These are phyloP conservation scores for Fusarium temperatum DNA, from an alignment of 2,329 filamentous ascomycete genomes.

Conservation along the genomic window DNA sequence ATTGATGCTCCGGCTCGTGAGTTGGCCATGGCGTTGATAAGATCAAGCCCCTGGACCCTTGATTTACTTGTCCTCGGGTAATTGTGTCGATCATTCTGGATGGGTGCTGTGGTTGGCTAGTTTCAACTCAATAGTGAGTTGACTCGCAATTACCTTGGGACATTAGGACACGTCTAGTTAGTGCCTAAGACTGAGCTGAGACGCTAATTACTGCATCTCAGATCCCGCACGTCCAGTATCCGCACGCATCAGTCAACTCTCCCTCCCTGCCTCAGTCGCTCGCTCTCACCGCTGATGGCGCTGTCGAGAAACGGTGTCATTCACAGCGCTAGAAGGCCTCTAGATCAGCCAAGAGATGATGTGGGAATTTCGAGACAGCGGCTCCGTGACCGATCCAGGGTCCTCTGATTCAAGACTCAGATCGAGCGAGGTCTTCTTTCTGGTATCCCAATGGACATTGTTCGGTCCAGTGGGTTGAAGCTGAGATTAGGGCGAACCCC, in stretches of 20 bases:
- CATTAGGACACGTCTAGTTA: not conserved
- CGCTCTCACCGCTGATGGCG: conserved; percentile 18
- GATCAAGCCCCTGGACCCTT: conserved; percentile 35
- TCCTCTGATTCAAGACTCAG: conserved; percentile 14
- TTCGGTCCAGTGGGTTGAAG: not conserved
- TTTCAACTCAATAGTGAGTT: conserved; percentile 20
- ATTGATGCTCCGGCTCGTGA: conserved; percentile 9
- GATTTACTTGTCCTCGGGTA: conserved; percentile 17
- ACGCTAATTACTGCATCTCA: conserved; percentile 14
- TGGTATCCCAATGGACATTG: conserved; percentile 5
- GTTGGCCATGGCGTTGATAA: conserved; percentile 24
- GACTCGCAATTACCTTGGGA: not conserved
- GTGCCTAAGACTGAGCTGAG: conserved; percentile 18
- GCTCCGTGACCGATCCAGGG: conserved; percentile 18
- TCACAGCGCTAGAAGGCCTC: conserved; percentile 11
- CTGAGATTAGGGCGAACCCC: conserved; percentile 15
- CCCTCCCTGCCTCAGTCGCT: not conserved
- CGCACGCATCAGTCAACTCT: not conserved
- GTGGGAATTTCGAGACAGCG: conserved; percentile 27
- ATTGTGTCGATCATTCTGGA: conserved; percentile 32
- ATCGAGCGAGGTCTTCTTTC: conserved; percentile 1
- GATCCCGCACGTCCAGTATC: not conserved
- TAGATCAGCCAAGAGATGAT: not conserved
- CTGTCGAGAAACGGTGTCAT: conserved; percentile 5
- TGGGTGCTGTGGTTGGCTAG: conserved; percentile 12